Conservation (phyloP, 768 basidiomycete species). For the Mrakia frigida region DNA sequence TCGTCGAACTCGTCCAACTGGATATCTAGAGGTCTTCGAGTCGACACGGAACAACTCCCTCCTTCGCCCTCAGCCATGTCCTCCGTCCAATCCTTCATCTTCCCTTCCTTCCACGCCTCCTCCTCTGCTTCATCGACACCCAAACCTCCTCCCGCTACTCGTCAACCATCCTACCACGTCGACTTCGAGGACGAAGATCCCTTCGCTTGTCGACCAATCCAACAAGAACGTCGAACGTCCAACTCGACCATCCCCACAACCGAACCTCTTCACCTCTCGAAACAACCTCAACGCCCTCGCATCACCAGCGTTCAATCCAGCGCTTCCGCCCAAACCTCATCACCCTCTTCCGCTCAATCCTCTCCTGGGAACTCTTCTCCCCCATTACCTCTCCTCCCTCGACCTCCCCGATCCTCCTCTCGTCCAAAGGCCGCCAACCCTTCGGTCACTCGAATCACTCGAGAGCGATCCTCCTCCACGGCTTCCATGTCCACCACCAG, state of each 20-base stretch:
- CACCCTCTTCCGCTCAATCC: background rate
- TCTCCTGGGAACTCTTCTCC: background rate
- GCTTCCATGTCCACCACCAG: background rate
- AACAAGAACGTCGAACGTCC: background rate
- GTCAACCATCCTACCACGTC: background rate
- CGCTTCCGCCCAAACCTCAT: background rate
- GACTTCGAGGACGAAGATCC: background rate
- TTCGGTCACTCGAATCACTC: slow-evolving; percentile 14
- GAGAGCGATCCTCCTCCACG: slow-evolving; percentile 2
- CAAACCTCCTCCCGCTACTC: background rate
- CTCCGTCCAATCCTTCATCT: background rate
- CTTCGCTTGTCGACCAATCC: background rate
- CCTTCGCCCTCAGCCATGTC: background rate
- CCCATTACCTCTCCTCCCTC: background rate
- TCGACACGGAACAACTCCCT: background rate
- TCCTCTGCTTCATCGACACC: background rate
- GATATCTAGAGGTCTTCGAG: slow-evolving; percentile 7
- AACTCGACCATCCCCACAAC: background rate
- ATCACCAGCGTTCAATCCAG: background rate
- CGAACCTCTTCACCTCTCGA: background rate
- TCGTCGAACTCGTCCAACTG: background rate
- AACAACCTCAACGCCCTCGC: background rate
- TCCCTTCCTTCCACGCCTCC: slow-evolving; percentile 8
- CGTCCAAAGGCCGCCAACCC: slow-evolving; percentile 9
- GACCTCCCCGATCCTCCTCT: background rate